A percentile compares a stretch with the other conserved stretches of the same genome.
Conservation (phyloP, 2,329 filamentous ascomycete species). For the Bretziella fagacearum region DNA sequence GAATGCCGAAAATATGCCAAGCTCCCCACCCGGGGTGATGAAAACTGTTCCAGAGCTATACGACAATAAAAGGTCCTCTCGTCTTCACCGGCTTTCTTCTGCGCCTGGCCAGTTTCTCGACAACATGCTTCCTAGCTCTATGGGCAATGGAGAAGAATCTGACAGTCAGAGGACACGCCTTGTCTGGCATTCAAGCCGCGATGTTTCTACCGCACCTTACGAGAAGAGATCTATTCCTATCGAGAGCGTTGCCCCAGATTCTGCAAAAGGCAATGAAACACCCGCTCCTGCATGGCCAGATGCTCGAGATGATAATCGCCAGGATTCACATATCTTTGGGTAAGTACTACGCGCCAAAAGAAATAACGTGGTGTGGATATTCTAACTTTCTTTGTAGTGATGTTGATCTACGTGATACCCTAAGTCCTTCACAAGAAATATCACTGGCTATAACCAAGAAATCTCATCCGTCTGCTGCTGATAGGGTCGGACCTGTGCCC, state of each 20-base stretch:
- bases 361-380: no score
- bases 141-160: conserved; percentile 7
- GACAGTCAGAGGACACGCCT: conserved; percentile 12
- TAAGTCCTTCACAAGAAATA: no score
- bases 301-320: no score
- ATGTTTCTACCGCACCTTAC: background rate
- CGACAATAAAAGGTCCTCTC: background rate
- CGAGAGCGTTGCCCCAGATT: background rate
- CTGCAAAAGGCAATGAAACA: background rate
- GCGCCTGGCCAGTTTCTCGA: conserved; percentile 8
- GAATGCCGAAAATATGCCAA: background rate
- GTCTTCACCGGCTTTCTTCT: background rate
- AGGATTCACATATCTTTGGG: no score
- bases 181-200: background rate
- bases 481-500: no score
- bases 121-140: conserved; percentile 12
- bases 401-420: no score
- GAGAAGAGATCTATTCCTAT: no score
- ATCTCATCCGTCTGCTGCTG: no score
- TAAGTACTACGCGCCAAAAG: no score
- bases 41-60: background rate
- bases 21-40: conserved; percentile 4
- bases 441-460: no score
- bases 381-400: no score
- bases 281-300: background rate